A percentile compares a stretch with the other conserved stretches of the same genome.
These are phyloP conservation scores for Exserohilum rostratum DNA, from an alignment of 2,329 filamentous ascomycete species.

Conservation along the genomic window DNA sequence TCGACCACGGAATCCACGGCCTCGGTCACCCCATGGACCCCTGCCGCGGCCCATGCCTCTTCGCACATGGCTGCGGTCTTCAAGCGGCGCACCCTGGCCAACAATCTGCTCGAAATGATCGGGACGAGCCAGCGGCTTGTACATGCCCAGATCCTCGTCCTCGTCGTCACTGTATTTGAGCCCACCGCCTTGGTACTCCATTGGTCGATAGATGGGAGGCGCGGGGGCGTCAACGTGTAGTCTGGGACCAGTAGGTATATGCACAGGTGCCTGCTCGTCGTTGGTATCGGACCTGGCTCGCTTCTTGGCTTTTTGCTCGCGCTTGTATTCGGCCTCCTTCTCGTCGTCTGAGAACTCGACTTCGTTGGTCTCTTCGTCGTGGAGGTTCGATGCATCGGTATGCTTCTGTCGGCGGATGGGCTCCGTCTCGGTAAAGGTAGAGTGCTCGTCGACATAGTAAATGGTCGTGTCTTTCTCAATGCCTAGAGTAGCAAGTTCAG, in stretches of 20 bases:
- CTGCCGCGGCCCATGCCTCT: constrained; percentile 42
- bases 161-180: constrained; percentile 54
- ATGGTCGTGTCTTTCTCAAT: constrained; percentile 73
- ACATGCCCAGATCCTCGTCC: constrained; percentile 53
- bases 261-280: constrained; percentile 24
- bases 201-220: constrained; percentile 25
- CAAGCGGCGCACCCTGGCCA: constrained; percentile 46
- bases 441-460: constrained; percentile 80
- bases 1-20: constrained; percentile 45
- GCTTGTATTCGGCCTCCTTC: constrained; percentile 80
- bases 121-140: constrained; percentile 55
- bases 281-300: constrained; percentile 46
- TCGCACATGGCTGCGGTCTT: constrained; percentile 46
- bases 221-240: constrained; percentile 26
- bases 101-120: constrained; percentile 56
- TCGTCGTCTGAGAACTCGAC: constrained; percentile 97
- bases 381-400: constrained; percentile 91
- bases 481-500: constrained; percentile 70
- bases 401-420: constrained; percentile 80
- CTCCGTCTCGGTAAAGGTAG: constrained; percentile 85
- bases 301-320: constrained; percentile 64
- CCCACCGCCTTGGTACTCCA: constrained; percentile 42
- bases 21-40: constrained; percentile 45
- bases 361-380: constrained; percentile 93
- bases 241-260: constrained; percentile 31